These are phyloP conservation scores for Sclerotinia glacialis DNA, from an alignment of 2,329 filamentous ascomycete genomes.

Conservation along the genomic window DNA sequence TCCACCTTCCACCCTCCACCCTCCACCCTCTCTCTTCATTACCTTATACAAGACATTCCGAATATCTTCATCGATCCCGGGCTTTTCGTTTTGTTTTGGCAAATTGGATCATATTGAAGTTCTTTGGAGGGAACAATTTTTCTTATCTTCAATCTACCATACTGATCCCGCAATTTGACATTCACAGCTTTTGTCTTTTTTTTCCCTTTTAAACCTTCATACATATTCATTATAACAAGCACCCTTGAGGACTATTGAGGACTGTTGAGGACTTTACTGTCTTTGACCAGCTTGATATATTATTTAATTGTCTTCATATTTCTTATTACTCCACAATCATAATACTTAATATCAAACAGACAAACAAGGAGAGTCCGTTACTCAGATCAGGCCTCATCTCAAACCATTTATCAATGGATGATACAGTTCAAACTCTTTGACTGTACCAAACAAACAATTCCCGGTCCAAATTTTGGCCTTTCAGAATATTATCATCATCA, in stretches of 20 bases:
- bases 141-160: constrained; percentile 6
- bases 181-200: not conserved
- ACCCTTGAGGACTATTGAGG: constrained; percentile 37
- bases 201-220: not conserved
- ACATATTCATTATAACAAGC: constrained; percentile 27
- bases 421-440: not conserved
- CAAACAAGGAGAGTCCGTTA: constrained; percentile 32
- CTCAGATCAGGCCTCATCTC: constrained; percentile 22
- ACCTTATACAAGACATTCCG: not conserved
- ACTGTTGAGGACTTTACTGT: constrained; percentile 39
- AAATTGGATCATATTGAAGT: constrained; percentile 7
- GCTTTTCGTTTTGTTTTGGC: not conserved
- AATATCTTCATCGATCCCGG: not conserved
- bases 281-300: constrained; percentile 32
- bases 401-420: not conserved
- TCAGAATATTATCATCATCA: not conserved
- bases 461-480: not conserved
- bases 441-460: not conserved
- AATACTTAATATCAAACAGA: constrained; percentile 31
- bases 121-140: not conserved
- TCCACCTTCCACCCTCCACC: too few relatives aligned
- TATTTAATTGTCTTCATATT: constrained; percentile 20
- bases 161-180: constrained; percentile 2
- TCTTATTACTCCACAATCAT: constrained; percentile 27
- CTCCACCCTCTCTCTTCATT: not conserved